Percentiles rank a stretch among this genome's conserved stretches.
These are phyloP conservation scores for Allium fistulosum DNA, from an alignment of 106 monocot species.

Conservation along the genomic window DNA sequence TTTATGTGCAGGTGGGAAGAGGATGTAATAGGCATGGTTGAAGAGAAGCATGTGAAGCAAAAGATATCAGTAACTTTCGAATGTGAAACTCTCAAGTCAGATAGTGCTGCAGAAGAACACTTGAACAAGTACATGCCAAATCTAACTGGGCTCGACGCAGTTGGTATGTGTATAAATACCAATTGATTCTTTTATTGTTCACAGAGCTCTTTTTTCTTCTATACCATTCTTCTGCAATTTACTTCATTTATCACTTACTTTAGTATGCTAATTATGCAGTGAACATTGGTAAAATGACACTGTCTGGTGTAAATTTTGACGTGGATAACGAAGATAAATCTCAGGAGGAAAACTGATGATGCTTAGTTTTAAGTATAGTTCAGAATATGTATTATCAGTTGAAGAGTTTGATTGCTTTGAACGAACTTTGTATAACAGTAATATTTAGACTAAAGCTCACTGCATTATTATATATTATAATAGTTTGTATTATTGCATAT, in stretches of 20 bases:
- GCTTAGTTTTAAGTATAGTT: too few species aligned
- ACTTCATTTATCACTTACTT: too few species aligned
- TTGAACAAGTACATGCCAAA: constrained; percentile 86
- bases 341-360: too few species aligned
- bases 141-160: constrained; percentile 62
- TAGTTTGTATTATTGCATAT: too few species aligned
- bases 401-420: too few species aligned
- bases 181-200: not conserved
- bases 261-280: constrained; percentile 35
- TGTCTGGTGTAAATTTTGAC: constrained; percentile 50
- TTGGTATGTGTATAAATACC: constrained; percentile 38
- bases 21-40: constrained; percentile 64
- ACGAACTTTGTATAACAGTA: too few species aligned
- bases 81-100: constrained; percentile 82
- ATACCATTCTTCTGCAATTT: too few species aligned
- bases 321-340: constrained; percentile 18
- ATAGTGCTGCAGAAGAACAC: constrained; percentile 81
- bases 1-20: constrained; percentile 68
- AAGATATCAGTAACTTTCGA: constrained; percentile 65
- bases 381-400: too few species aligned
- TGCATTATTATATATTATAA: too few species aligned
- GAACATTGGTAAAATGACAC: constrained; percentile 77
- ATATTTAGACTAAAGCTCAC: too few species aligned
- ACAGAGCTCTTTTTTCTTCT: too few species aligned
- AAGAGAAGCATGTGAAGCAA: constrained; percentile 52